Evolutionary conservation across 805 yeast genomes (phyloP).

Genomic region (Ogataea pilisensis): DNA sequence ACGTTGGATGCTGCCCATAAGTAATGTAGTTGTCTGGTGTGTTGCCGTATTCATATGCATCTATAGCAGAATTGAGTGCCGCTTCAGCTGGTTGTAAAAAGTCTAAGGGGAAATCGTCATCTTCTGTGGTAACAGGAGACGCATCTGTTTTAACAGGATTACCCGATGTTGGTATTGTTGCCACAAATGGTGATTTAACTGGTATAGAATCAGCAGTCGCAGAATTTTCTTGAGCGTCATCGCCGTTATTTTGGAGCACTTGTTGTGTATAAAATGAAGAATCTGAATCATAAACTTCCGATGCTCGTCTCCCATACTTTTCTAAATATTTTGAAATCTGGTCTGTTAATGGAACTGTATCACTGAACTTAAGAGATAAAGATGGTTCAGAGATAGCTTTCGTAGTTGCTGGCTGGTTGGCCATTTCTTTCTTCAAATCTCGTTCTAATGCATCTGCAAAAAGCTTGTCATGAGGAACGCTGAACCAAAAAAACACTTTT

Average conservation of each 20-base stretch:
- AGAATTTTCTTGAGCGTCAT: background rate
- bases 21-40: slow-evolving; percentile 15
- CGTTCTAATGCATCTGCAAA: slow-evolving; percentile 93
- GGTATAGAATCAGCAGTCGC: background rate
- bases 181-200: background rate
- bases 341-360: slow-evolving; percentile 43
- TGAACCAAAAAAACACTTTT: slow-evolving; percentile 94
- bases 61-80: slow-evolving; percentile 19
- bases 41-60: slow-evolving; percentile 30
- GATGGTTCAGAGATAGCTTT: slow-evolving; percentile 75
- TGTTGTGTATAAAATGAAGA: slow-evolving; percentile 8
- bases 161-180: background rate
- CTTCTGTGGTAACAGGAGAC: slow-evolving; percentile 30
- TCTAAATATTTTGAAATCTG: slow-evolving; percentile 40
- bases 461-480: slow-evolving; percentile 88
- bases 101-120: slow-evolving; percentile 71
- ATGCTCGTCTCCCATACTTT: slow-evolving; percentile 9
- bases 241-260: slow-evolving; percentile 6
- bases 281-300: slow-evolving; percentile 16
- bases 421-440: slow-evolving; percentile 75
- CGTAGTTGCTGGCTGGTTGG: slow-evolving; percentile 65
- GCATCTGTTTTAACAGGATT: background rate
- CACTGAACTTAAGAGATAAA: slow-evolving; percentile 64
- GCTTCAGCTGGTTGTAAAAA: slow-evolving; percentile 37
- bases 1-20: slow-evolving; percentile 21